phyloP scores from a whole-genome alignment of 2,329 filamentous ascomycete species.

The Penicillium sp. region DNA sequence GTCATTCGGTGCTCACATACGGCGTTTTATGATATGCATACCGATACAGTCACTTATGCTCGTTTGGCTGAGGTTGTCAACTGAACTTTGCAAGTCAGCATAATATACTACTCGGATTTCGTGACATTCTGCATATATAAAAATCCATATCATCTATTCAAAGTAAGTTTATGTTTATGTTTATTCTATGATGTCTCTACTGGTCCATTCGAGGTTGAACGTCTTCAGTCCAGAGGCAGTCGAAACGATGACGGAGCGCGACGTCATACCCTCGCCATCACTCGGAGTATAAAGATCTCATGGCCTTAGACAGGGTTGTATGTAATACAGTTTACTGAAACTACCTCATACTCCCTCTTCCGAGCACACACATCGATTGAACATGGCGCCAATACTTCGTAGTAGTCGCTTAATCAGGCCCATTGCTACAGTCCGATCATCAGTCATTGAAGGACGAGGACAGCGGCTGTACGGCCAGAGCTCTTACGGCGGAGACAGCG shows the following conservation, averaged over 20 bases:
- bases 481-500: conserved; percentile 25
- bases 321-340: too few relatives aligned
- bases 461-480: conserved; percentile 26
- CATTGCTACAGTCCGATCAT: conserved; percentile 1
- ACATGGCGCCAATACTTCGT: conserved; percentile 4
- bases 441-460: neutral
- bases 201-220: neutral
- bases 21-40: neutral
- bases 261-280: conserved; percentile 9
- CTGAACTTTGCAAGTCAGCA: neutral
- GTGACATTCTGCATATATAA: neutral
- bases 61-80: too few relatives aligned
- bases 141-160: neutral
- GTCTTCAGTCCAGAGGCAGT: neutral
- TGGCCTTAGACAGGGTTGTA: neutral
- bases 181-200: neutral
- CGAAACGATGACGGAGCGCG: conserved; percentile 4
- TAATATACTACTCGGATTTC: neutral
- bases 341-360: too few relatives aligned
- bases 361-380: neutral
- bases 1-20: neutral
- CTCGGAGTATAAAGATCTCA: neutral
- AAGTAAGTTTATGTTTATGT: neutral
- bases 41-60: neutral
- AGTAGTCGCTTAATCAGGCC: conserved; percentile 7